Percentiles rank a stretch among this genome's conserved stretches.
phyloP scores from a whole-genome alignment of 1,284 basidiomycete genomes.

The Kalmanozyma brasiliensis region DNA sequence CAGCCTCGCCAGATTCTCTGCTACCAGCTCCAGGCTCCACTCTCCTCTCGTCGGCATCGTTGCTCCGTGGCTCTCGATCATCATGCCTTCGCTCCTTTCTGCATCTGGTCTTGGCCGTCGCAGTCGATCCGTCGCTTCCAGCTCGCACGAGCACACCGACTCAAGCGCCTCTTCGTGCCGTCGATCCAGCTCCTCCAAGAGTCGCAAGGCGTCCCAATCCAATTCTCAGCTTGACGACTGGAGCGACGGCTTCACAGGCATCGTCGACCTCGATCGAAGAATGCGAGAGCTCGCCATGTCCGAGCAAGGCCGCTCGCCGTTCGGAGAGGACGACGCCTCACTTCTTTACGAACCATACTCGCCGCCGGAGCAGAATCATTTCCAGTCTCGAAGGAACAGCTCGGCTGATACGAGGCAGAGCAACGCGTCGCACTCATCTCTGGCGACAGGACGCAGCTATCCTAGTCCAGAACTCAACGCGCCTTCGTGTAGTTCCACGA shows the following conservation, averaged over 20 bases:
- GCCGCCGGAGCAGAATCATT: slow-evolving; percentile 7
- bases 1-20: neutral
- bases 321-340: neutral
- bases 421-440: slow-evolving; percentile 18
- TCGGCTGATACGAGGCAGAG: slow-evolving; percentile 13
- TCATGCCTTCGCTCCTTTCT: slow-evolving; percentile 14
- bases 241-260: slow-evolving; percentile 48
- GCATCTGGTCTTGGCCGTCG: slow-evolving; percentile 17
- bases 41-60: neutral
- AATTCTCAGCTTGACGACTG: slow-evolving; percentile 45
- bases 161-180: slow-evolving; percentile 27
- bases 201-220: slow-evolving; percentile 16
- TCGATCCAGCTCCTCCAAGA: slow-evolving; percentile 17
- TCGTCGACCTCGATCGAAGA: slow-evolving; percentile 46
- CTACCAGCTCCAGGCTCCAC: neutral
- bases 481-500: slow-evolving; percentile 16
- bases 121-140: slow-evolving; percentile 8
- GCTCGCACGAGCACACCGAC: slow-evolving; percentile 6
- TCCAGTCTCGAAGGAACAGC: slow-evolving; percentile 11
- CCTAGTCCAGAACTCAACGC: slow-evolving; percentile 12
- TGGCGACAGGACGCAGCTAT: slow-evolving; percentile 17
- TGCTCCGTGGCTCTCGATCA: neutral
- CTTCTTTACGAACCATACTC: slow-evolving; percentile 24
- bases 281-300: slow-evolving; percentile 51
- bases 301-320: slow-evolving; percentile 19